These are phyloP conservation scores for Solanum microdontum DNA, from an alignment of 257 asterid species.

Conservation along the genomic window DNA sequence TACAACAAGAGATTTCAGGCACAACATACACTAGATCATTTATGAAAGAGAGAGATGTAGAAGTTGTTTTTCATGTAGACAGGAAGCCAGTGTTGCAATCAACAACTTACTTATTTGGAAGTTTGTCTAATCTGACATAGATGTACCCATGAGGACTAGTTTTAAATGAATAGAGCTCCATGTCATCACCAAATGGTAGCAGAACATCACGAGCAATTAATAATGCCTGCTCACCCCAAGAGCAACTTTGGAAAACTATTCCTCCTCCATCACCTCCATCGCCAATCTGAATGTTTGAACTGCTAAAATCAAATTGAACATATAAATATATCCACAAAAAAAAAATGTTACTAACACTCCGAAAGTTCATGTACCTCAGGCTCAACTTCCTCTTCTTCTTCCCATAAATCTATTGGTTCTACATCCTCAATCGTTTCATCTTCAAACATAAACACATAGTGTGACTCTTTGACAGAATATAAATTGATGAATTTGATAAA, in stretches of 20 bases:
- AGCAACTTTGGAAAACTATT: conserved; percentile 49
- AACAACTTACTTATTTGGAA: conserved; percentile 52
- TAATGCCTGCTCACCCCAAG: conserved; percentile 76
- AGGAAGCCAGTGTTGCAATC: neutral
- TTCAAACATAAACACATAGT: conserved; percentile 9
- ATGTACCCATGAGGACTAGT: conserved; percentile 75
- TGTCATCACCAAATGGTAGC: conserved; percentile 42
- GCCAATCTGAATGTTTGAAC: conserved; percentile 38
- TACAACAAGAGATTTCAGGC: neutral
- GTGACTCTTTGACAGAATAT: neutral
- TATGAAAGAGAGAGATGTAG: neutral
- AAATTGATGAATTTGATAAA: neutral
- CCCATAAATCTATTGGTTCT: conserved; percentile 85
- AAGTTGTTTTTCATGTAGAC: neutral
- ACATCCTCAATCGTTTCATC: conserved; percentile 43
- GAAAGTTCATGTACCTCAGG: conserved; percentile 40
- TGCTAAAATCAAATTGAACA: neutral
- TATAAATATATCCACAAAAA: neutral
- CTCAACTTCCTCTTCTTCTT: conserved; percentile 80
- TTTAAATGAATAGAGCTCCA: conserved; percentile 70
- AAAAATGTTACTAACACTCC: neutral
- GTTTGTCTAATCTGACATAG: conserved; percentile 79
- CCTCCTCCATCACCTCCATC: conserved; percentile 99
- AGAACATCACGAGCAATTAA: conserved; percentile 47
- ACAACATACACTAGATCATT: neutral